Base-by-base conservation (phyloP, 73 alveolate genomes). In the Halteria grandinella region DNA sequence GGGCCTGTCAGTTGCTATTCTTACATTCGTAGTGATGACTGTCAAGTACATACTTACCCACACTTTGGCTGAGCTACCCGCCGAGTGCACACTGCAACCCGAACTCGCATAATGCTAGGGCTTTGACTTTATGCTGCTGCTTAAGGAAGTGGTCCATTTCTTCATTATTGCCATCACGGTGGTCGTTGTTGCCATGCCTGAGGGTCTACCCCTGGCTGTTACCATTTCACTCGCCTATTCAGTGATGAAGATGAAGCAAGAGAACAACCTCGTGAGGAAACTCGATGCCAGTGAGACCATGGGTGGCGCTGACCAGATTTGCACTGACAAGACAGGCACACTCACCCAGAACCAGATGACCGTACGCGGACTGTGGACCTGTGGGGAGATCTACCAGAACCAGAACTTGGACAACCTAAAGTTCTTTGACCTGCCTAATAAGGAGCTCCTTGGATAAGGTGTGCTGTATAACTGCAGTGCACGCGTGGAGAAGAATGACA, bases 321-420 rank as follows among this genome's bases (percentile, higher is more conserved):
- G 98, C 64, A 69, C 97, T 17, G 99, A 94, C 75, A 94, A 94
- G 71, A 94, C 99, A 57, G 99, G 99, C 53, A 94, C 99, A 41
- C 66, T 94, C 40, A 94, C 99, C 15, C 63, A 80, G 52, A 94
- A 94, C 72, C 91, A 83, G 25, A 94, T 94, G 99, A 75, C 87
- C 55, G 97, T 94, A 14, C 64, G 23, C 49, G 37, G 77, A 60
- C 7, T 21, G 43, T 21, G 77, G 37, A n/a, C 43, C 11, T 40
- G 59, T 39, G 4, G 77, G 77, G 43, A 60, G 77, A 40, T 59
- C 77, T 60, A 23, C 59, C 1, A 60, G 43, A 20, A 40, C 43
- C 21, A 60, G 23, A 18, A 40, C 37, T 24, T 15, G 37, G 29
- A 8, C 49, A 14, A 37, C 59, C 5, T 32, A 55, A 8, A n/a